A percentile compares a stretch with the other conserved stretches of the same genome.
These are phyloP conservation scores for Solanum bulbocastanum DNA, from an alignment of 257 asterid genomes.

Conservation along the genomic window DNA sequence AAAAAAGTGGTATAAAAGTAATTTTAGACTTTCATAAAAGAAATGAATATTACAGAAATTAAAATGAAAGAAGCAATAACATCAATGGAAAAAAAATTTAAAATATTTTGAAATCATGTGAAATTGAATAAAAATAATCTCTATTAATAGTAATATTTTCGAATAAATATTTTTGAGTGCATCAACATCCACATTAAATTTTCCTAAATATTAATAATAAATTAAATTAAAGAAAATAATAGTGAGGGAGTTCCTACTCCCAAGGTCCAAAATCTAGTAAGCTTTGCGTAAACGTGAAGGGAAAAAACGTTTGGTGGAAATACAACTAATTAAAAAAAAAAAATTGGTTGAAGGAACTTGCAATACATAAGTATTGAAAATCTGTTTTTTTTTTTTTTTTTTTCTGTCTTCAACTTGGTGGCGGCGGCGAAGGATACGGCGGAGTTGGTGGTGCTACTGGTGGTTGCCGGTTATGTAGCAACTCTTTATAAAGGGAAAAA, in stretches of 20 bases:
- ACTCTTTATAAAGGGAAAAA: not conserved
- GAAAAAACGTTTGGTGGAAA: not conserved
- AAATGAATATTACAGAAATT: no score
- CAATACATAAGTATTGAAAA: not conserved
- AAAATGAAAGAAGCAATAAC: not conserved
- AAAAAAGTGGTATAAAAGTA: not conserved
- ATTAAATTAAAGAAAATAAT: not conserved
- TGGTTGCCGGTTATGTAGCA: not conserved
- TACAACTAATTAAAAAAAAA: not conserved
- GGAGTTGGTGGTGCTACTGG: not conserved
- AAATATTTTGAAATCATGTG: not conserved
- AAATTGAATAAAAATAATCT: not conserved
- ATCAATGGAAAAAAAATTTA: no score
- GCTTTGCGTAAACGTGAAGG: not conserved
- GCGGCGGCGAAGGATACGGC: not conserved
- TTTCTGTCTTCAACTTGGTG: not conserved
- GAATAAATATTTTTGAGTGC: not conserved
- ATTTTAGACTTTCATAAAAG: not conserved
- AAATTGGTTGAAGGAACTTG: not conserved
- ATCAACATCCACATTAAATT: not conserved
- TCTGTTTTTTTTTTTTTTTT: not conserved
- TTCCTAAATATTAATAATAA: not conserved
- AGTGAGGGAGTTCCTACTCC: not conserved
- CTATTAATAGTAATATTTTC: no score
- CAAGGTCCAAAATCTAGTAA: not conserved